Evolutionary conservation across 169 alveolate genomes (phyloP), one percentile per base, ranked within the genome.

Genomic region (Plasmodium vivax): DNA sequence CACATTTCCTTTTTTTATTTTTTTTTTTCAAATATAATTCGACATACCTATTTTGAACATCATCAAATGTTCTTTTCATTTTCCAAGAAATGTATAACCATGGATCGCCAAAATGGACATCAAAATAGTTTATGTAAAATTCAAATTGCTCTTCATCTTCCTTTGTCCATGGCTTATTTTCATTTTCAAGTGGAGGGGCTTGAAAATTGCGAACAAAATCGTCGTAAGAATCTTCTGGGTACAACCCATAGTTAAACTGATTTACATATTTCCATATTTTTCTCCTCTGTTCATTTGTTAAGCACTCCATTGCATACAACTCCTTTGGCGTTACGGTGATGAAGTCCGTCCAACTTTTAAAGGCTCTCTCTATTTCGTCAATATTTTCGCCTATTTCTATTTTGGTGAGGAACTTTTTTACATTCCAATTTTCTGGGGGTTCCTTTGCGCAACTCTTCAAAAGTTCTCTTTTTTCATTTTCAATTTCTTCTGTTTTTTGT

Each of bases 41-140:
- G 30, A 92, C 56, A 84, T 97, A 97, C 75, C 97, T 88, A 74
- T 96, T 93, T 91, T 94, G 98, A 41, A 97, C 98, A 38, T 97
- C 98, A 62, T 96, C 98, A 56, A 95, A 93, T 23, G 97, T 96
- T 27, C 98, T 79, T 95, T 97, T 98, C 98, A 97, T 96, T 84
- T 97, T 97, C 98, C 98, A 97, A 16, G 98, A 97, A 41, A 97
- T 95, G 85, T 97, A 97, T 84, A 97, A 74, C 98, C 98, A 97
- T 34, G 98, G 98, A 85, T 97, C 98, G 1, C 98, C 98, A 82
- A 97, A 97, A 71, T 96, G 92, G 5, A 94, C 98, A 88, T 97
- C 97, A 90, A 97, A 97, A 88, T 95, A 84, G 85, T 96, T 97
- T 36, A 97, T 96, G 58, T 97, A 97, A 81, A 93, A 93, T 62